These are phyloP conservation scores for Fonsecaea monophora DNA, from an alignment of 2,329 filamentous ascomycete genomes.

Conservation along the genomic window DNA sequence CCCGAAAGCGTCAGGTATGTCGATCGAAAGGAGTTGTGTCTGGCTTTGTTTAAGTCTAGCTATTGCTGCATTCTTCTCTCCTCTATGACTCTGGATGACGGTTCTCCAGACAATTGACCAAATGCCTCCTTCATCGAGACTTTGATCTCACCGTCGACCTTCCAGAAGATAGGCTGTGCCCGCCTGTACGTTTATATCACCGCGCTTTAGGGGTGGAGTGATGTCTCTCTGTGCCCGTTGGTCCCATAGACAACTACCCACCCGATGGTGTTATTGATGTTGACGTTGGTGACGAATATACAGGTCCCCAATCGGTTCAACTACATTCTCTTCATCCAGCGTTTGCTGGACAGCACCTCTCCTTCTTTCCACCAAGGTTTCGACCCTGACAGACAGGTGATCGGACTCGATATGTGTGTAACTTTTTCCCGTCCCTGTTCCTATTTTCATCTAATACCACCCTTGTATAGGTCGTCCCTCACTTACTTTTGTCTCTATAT, in stretches of 20 bases:
- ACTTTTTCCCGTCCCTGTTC: neutral
- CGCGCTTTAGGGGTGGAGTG: no score
- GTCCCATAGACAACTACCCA: neutral
- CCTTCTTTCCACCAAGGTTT: slow-evolving; percentile 58
- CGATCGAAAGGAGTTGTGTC: neutral
- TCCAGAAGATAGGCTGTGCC: slow-evolving; percentile 81
- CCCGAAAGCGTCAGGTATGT: slow-evolving; percentile 74
- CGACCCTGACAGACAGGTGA: slow-evolving; percentile 61
- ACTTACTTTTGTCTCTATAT: neutral
- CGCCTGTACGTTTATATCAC: slow-evolving; percentile 66
- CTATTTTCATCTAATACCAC: neutral
- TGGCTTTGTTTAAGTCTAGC: no score
- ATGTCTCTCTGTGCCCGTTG: neutral
- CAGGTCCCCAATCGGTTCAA: slow-evolving; percentile 62
- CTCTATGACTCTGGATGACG: neutral
- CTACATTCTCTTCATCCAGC: slow-evolving; percentile 89
- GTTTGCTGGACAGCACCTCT: slow-evolving; percentile 74
- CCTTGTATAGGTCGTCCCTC: neutral
- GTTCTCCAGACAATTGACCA: slow-evolving; percentile 69
- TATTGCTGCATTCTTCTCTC: neutral
- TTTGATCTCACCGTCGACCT: slow-evolving; percentile 75
- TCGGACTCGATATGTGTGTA: slow-evolving; percentile 75
- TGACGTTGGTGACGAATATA: slow-evolving; percentile 8
- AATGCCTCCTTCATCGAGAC: slow-evolving; percentile 75
- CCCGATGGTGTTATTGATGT: neutral